phyloP scores from a whole-genome alignment of 768 basidiomycete genomes.

The Paxillus ammoniavirescens region DNA sequence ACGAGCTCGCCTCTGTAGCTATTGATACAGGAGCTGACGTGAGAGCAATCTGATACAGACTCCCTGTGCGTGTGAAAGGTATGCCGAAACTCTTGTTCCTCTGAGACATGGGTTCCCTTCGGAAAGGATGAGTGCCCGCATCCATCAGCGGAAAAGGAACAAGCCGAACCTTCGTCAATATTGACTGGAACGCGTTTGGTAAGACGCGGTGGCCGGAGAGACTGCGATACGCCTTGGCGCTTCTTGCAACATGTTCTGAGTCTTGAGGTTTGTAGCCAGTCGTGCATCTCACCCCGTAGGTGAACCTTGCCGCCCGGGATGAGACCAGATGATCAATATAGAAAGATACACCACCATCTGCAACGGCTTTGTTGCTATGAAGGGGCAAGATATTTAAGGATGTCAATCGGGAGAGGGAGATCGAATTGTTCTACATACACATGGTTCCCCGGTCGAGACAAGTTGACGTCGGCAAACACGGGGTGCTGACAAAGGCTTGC shows the following conservation, averaged over 20 bases:
- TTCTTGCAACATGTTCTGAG: slow-evolving; percentile 10
- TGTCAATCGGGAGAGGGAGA: background rate
- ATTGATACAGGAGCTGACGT: background rate
- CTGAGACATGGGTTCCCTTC: slow-evolving; percentile 21
- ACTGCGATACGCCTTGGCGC: slow-evolving; percentile 1
- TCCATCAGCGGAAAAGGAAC: background rate
- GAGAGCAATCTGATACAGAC: background rate
- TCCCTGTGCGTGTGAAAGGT: background rate
- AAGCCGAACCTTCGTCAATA: slow-evolving; percentile 16
- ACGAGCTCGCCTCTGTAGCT: slow-evolving; percentile 6
- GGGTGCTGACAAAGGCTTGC: slow-evolving; percentile 36
- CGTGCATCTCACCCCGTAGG: slow-evolving; percentile 53
- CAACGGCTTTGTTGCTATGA: slow-evolving; percentile 44
- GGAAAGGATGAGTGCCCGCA: slow-evolving; percentile 3
- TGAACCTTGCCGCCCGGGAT: slow-evolving; percentile 41
- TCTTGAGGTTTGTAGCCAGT: background rate
- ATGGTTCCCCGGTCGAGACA: slow-evolving; percentile 47
- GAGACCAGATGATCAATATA: slow-evolving; percentile 46
- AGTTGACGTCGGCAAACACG: slow-evolving; percentile 33
- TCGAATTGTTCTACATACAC: slow-evolving; percentile 30
- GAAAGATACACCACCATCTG: slow-evolving; percentile 43
- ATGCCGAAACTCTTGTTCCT: slow-evolving; percentile 8
- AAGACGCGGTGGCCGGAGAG: no score
- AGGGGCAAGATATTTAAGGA: background rate
- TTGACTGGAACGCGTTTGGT: no score